Evolutionary conservation across 2,329 filamentous ascomycete species (phyloP).

Genomic region (Aspergillus sp.): DNA sequence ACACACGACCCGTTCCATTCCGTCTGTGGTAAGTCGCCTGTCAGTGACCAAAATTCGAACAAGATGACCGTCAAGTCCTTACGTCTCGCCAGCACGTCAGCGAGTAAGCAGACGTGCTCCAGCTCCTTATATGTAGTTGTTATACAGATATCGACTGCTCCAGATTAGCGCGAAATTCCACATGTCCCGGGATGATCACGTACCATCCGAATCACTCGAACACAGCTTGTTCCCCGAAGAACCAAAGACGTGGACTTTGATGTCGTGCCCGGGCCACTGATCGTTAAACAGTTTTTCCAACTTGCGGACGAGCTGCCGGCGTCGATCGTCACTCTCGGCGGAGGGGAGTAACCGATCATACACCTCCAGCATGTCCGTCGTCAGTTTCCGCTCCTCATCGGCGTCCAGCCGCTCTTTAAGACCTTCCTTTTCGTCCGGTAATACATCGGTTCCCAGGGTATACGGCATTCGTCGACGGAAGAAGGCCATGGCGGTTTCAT

Average conservation of each 20-base stretch:
- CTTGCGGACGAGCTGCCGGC: slow-evolving; percentile 77
- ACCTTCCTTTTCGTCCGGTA: slow-evolving; percentile 67
- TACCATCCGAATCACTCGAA: slow-evolving; percentile 94
- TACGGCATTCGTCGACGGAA: slow-evolving; percentile 88
- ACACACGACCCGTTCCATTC: slow-evolving; percentile 95
- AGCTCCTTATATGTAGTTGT: slow-evolving; percentile 85
- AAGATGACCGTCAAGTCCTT: slow-evolving; percentile 40
- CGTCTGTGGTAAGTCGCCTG: slow-evolving; percentile 56
- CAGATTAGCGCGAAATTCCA: slow-evolving; percentile 21
- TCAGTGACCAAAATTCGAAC: slow-evolving; percentile 9
- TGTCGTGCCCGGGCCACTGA: slow-evolving; percentile 87
- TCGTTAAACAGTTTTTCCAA: slow-evolving; percentile 83
- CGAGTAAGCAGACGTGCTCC: slow-evolving; percentile 86
- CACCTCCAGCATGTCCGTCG: slow-evolving; percentile 77
- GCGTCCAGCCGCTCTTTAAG: slow-evolving; percentile 68
- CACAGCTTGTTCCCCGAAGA: slow-evolving; percentile 94
- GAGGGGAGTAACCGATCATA: slow-evolving; percentile 85
- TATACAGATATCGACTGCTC: slow-evolving; percentile 90
- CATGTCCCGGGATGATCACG: slow-evolving; percentile 25
- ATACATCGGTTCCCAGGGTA: slow-evolving; percentile 74
- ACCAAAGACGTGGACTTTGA: slow-evolving; percentile 92
- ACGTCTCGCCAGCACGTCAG: slow-evolving; percentile 81
- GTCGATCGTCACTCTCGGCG: slow-evolving; percentile 70
- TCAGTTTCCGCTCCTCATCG: slow-evolving; percentile 72
- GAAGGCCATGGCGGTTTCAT: slow-evolving; percentile 80